phyloP scores from a whole-genome alignment of 768 basidiomycete genomes.

The Phanerodontia chrysosporium region DNA sequence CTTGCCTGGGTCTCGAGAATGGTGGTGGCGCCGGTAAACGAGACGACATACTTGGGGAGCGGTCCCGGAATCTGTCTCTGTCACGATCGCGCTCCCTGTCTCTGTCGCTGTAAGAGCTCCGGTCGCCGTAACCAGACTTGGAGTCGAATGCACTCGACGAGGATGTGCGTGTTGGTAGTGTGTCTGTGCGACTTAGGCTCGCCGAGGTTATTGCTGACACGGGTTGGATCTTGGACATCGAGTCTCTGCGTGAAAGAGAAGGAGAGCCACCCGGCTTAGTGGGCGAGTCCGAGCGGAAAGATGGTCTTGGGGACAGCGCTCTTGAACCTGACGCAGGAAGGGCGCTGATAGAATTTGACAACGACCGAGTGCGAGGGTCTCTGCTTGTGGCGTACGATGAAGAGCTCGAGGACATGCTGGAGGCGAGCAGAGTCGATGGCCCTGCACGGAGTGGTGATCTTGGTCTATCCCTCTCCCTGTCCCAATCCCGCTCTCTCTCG shows the following conservation, averaged over 20 bases:
- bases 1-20: background rate
- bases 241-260: background rate
- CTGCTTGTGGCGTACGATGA: background rate
- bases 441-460: background rate
- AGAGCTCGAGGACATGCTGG: background rate
- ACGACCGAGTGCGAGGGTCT: background rate
- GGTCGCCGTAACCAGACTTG: background rate
- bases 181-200: background rate
- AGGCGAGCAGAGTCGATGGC: background rate
- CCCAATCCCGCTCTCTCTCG: slow-evolving; percentile 1
- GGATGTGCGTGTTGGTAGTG: background rate
- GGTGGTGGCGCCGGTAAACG: background rate
- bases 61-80: background rate
- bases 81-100: background rate
- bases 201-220: background rate
- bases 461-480: slow-evolving; percentile 3
- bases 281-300: background rate
- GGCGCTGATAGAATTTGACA: background rate
- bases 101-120: background rate
- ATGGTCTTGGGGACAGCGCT: background rate
- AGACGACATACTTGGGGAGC: background rate
- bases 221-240: background rate
- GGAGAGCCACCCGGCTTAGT: background rate
- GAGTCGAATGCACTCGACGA: background rate
- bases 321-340: background rate